Percentiles rank a stretch among this genome's conserved stretches.
Evolutionary conservation across 805 yeast species (phyloP).

Genomic region (Myxozyma monticola): DNA sequence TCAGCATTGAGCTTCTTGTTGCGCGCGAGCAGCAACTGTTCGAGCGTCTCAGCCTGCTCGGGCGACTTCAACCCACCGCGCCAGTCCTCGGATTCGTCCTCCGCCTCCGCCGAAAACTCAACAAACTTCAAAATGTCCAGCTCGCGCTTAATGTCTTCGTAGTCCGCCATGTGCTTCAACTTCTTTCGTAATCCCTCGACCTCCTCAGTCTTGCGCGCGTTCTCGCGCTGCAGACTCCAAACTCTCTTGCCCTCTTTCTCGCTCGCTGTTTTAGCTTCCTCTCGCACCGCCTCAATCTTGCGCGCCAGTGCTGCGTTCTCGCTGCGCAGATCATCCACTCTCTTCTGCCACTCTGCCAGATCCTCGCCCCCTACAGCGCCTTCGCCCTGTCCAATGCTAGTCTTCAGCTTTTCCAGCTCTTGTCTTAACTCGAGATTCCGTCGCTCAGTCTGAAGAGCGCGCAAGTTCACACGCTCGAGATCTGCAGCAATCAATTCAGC

Average conservation of each 20-base stretch:
- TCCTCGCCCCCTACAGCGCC: slow-evolving; percentile 14
- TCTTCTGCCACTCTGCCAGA: slow-evolving; percentile 46
- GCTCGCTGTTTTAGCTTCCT: slow-evolving; percentile 18
- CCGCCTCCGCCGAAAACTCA: slow-evolving; percentile 34
- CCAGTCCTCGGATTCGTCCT: slow-evolving; percentile 38
- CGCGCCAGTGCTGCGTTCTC: slow-evolving; percentile 26
- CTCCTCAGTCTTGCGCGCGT: slow-evolving; percentile 50
- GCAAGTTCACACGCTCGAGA: slow-evolving; percentile 65
- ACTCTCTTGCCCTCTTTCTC: slow-evolving; percentile 5
- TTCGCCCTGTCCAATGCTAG: slow-evolving; percentile 32
- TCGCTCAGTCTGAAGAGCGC: slow-evolving; percentile 69
- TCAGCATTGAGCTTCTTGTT: slow-evolving; percentile 74
- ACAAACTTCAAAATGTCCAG: slow-evolving; percentile 62
- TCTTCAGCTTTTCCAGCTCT: slow-evolving; percentile 53
- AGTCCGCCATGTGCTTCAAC: slow-evolving; percentile 59
- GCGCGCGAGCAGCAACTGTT: slow-evolving; percentile 62
- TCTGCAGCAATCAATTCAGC: slow-evolving; percentile 72
- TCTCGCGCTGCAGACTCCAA: slow-evolving; percentile 21
- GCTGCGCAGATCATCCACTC: slow-evolving; percentile 51
- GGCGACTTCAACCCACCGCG: slow-evolving; percentile 22
- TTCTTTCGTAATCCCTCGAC: slow-evolving; percentile 51
- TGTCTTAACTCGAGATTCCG: slow-evolving; percentile 74
- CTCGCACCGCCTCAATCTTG: slow-evolving; percentile 20
- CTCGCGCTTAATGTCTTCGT: slow-evolving; percentile 78
- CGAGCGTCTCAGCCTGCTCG: slow-evolving; percentile 41